These are phyloP conservation scores for Candida dajiaensis DNA, from an alignment of 805 yeast genomes.

Conservation along the genomic window DNA sequence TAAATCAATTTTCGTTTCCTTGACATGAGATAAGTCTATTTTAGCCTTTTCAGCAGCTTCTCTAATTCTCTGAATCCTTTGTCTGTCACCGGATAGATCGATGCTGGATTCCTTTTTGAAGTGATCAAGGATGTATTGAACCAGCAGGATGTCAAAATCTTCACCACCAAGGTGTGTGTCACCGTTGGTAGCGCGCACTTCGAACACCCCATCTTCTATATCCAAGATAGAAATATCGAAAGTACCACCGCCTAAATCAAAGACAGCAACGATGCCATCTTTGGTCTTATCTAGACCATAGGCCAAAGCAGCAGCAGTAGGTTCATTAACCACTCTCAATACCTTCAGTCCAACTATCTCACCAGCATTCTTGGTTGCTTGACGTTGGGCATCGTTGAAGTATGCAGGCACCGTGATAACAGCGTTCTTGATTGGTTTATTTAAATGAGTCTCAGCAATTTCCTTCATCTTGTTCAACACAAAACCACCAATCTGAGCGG, in stretches of 20 bases:
- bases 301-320: constrained; percentile 82
- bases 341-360: constrained; percentile 65
- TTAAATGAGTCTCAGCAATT: constrained; percentile 49
- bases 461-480: constrained; percentile 58
- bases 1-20: constrained; percentile 53
- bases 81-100: constrained; percentile 45
- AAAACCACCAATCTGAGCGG: constrained; percentile 66
- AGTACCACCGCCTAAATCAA: constrained; percentile 80
- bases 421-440: constrained; percentile 49
- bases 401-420: constrained; percentile 83
- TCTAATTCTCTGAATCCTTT: constrained; percentile 65
- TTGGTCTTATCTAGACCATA: constrained; percentile 60
- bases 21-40: constrained; percentile 65
- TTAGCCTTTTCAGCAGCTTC: constrained; percentile 75
- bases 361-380: constrained; percentile 76
- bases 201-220: constrained; percentile 74
- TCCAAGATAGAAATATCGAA: constrained; percentile 73
- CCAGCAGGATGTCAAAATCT: constrained; percentile 64
- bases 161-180: constrained; percentile 81
- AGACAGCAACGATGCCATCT: constrained; percentile 38
- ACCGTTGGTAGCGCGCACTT: constrained; percentile 78
- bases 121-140: constrained; percentile 43
- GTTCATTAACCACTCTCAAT: constrained; percentile 71
- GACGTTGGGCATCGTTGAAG: constrained; percentile 76
- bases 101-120: constrained; percentile 48